These are phyloP conservation scores for Vinca minor DNA, from an alignment of 257 asterid species.

Conservation along the genomic window DNA sequence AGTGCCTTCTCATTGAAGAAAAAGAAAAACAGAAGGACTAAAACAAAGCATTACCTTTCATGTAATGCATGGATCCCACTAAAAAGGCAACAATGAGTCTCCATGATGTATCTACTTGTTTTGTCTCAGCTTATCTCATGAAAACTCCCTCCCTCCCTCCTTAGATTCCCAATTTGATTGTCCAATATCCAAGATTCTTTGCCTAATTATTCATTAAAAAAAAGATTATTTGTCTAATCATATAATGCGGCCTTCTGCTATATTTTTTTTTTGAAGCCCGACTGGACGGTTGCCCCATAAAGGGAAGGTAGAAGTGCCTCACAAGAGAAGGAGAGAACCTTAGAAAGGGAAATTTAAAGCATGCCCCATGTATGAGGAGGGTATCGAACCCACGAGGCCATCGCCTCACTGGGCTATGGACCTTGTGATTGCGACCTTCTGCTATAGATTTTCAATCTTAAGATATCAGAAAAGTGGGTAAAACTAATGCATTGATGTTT, in stretches of 20 bases:
- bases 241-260: too few species aligned
- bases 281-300: too few species aligned
- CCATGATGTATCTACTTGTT: background rate
- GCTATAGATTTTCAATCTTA: background rate
- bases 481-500: background rate
- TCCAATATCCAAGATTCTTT: too few species aligned
- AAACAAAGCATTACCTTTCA: background rate
- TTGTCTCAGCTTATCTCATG: background rate
- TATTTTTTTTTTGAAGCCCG: too few species aligned
- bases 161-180: background rate
- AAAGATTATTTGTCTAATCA: slow-evolving; percentile 4
- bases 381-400: too few species aligned
- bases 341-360: too few species aligned
- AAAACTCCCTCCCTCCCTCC: background rate
- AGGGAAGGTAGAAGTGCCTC: too few species aligned
- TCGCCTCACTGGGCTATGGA: too few species aligned
- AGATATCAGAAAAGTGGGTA: background rate
- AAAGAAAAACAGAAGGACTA: background rate
- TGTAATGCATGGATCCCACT: background rate
- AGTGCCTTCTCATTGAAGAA: background rate
- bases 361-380: too few species aligned
- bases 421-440: background rate
- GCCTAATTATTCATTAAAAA: background rate
- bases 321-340: too few species aligned
- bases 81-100: background rate